Evolutionary conservation across 225 moss, liverwort and hornwort species (phyloP), one percentile per base, ranked within the genome.

Genomic region (Polytrichum commune): DNA sequence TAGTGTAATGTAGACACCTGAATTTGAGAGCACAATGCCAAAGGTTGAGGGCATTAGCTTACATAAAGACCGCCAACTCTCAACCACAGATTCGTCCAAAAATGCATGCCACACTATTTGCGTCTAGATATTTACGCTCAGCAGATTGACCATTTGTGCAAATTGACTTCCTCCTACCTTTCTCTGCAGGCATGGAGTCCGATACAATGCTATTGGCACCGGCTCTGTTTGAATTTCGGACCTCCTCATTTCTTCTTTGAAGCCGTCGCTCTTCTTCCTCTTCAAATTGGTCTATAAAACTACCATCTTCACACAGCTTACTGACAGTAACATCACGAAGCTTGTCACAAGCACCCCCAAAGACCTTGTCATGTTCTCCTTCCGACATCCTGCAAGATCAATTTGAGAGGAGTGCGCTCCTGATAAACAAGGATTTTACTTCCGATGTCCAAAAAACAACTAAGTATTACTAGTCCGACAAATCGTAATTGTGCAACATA

Each of bases 201-300:
- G 66, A 19, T 19, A 53, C 38, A 53, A 10, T 62, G 18, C 53
- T 16, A 8, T 29, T 5, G 23, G 6, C 24, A 29, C 35, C 63
- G 35, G 67, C 71, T 33, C 33, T 53, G 8, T 33, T 38, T 38
- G 19, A 19, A 24, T 22, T 62, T 32, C 61, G 61, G 53, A 67
- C 75, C 24, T 58, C n/a, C 67, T 75, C 71, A 63, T 79, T 79
- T 63, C 71, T 75, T 60, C 71, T 75, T 54, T 22, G 19, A 27
- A 79, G 71, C 4, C 60, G 66, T 35, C 29, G 71, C 75, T 79
- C 79, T 28, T 71, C 66, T 18, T 5, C 62, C 69, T 72, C 79
- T 64, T 75, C 63, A 54, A 24, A 30, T 32, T 66, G 22, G 66
- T 66, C 30, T 5, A 30, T 66, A 35, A n/a, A 32, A 4, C 38